Evolutionary conservation across 306 rosid species (phyloP).

Genomic region (Cyclanthera cordifolia): DNA sequence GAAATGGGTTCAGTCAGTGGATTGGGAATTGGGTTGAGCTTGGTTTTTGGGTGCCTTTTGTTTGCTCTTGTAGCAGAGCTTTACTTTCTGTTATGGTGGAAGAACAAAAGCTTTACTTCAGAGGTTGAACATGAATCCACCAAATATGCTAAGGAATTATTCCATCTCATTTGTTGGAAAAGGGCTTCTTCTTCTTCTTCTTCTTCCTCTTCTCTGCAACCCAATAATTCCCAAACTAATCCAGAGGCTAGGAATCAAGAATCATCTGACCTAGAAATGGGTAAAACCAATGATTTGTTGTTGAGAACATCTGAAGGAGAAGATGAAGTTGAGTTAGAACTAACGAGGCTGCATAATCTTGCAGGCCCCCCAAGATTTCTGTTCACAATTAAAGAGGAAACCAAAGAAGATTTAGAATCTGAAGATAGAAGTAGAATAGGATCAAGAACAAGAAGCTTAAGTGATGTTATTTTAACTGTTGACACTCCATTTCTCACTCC

Average conservation of each 20-base stretch:
- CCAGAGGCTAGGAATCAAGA: slow-evolving; percentile 24
- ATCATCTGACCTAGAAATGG: slow-evolving; percentile 32
- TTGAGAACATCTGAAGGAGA: slow-evolving; percentile 29
- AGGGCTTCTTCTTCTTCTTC: slow-evolving; percentile 21
- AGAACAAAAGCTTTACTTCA: slow-evolving; percentile 32
- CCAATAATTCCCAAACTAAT: slow-evolving; percentile 7
- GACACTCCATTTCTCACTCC: slow-evolving; percentile 49
- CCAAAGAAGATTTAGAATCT: slow-evolving; percentile 77
- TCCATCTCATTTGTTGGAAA: slow-evolving; percentile 40
- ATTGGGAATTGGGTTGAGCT: slow-evolving; percentile 43
- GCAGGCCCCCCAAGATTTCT: slow-evolving; percentile 85
- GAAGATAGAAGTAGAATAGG: slow-evolving; percentile 67
- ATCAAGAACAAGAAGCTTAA: slow-evolving; percentile 65
- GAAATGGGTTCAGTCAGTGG: slow-evolving; percentile 38
- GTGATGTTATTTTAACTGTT: slow-evolving; percentile 41
- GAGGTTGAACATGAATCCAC: slow-evolving; percentile 40
- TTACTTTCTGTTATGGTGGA: slow-evolving; percentile 75
- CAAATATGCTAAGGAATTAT: slow-evolving; percentile 32
- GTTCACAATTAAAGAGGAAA: slow-evolving; percentile 81
- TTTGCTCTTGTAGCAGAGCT: slow-evolving; percentile 56
- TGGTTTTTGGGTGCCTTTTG: slow-evolving; percentile 58
- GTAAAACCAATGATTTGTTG: slow-evolving; percentile 29
- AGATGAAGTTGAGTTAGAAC: slow-evolving; percentile 49
- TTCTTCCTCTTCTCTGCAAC: not conserved
- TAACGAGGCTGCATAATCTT: slow-evolving; percentile 75